phyloP scores from a whole-genome alignment of 202 grass and related monocot species.

The Zoysia matrella region DNA sequence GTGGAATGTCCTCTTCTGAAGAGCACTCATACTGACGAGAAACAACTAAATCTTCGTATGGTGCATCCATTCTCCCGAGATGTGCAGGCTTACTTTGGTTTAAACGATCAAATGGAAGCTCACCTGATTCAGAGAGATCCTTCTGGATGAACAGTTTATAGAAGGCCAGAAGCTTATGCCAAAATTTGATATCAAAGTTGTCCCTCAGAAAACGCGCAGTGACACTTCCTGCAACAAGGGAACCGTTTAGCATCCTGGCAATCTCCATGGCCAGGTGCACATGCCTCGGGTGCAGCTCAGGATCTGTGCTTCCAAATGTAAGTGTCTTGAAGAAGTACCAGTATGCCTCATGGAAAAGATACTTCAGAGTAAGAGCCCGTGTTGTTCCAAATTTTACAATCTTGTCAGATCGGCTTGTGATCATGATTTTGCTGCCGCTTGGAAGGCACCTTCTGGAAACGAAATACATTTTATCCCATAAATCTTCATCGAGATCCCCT shows the following conservation, averaged over 20 bases:
- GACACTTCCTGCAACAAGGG: background rate
- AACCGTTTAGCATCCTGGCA: background rate
- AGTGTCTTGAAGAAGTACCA: too few species aligned
- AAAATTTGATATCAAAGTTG: background rate
- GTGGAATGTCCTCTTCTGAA: background rate
- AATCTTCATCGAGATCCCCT: background rate
- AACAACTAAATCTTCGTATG: background rate
- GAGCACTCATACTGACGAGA: background rate
- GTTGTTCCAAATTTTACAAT: too few species aligned
- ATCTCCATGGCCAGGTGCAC: background rate
- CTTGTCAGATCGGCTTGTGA: too few species aligned
- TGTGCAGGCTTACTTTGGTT: background rate
- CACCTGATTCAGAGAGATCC: too few species aligned
- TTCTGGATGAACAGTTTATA: background rate
- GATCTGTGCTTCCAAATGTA: background rate
- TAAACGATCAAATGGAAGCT: background rate
- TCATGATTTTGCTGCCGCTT: too few species aligned
- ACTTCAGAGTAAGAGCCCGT: too few species aligned
- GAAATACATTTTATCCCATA: too few species aligned
- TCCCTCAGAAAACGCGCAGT: background rate
- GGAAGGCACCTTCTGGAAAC: too few species aligned
- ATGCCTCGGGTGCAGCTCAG: background rate
- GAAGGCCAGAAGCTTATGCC: background rate
- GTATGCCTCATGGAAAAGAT: too few species aligned
- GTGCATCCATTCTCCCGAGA: background rate